Evolutionary conservation across 306 rosid species (phyloP).

Genomic region (Lotus japonicus): DNA sequence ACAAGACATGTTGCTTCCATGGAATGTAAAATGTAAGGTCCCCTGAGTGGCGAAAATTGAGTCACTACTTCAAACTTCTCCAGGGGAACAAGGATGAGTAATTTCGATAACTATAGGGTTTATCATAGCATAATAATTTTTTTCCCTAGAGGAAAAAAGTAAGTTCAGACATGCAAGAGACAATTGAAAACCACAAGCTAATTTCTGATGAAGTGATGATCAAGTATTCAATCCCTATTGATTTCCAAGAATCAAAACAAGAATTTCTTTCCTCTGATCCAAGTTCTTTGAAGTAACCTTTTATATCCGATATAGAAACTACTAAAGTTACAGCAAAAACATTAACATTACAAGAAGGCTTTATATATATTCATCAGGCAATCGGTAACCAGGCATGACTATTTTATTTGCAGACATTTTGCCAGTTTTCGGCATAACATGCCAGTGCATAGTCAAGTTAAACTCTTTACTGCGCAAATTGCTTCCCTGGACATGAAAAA

Average conservation of each 20-base stretch:
- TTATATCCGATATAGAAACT: conserved; percentile 7
- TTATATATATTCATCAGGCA: conserved; percentile 79
- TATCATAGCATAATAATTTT: too few relatives aligned
- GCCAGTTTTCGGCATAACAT: conserved; percentile 97
- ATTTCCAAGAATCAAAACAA: conserved; percentile 15
- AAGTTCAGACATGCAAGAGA: not conserved
- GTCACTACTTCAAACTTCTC: too few relatives aligned
- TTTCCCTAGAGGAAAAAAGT: too few relatives aligned
- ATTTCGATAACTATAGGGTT: too few relatives aligned
- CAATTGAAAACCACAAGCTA: conserved; percentile 5
- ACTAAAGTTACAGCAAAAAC: conserved; percentile 38
- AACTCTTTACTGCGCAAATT: conserved; percentile 79
- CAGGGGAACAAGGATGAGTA: too few relatives aligned
- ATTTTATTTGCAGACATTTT: conserved; percentile 78
- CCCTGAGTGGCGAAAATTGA: too few relatives aligned
- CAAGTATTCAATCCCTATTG: conserved; percentile 16
- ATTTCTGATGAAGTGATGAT: not conserved
- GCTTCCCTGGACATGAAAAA: conserved; percentile 52
- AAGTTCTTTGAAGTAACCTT: conserved; percentile 21
- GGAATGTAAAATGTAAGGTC: too few relatives aligned
- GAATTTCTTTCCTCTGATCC: conserved; percentile 14
- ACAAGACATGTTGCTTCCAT: too few relatives aligned
- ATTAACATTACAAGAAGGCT: conserved; percentile 20
- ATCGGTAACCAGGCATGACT: conserved; percentile 66
- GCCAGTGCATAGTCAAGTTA: conserved; percentile 97